Base-by-base conservation (phyloP, 1,284 basidiomycete genomes). In the Phellopilus nigrolimitatus region DNA sequence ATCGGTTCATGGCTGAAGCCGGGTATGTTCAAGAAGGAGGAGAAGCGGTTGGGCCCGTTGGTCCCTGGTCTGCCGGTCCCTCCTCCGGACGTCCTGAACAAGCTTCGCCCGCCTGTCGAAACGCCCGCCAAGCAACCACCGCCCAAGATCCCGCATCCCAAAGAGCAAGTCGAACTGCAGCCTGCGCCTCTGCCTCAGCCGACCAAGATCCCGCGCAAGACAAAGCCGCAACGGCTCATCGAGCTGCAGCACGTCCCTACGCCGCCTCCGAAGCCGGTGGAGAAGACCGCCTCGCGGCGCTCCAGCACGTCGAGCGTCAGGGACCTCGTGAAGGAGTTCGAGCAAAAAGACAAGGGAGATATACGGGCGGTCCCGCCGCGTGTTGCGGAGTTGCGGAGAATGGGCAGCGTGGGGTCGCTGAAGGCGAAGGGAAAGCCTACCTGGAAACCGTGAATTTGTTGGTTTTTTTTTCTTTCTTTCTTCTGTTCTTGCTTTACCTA, bases 281-380 rank as follows among this genome's bases (percentile, higher is more conserved):
- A 60, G 6, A 55, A 62, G 9, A 52, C 65, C 22, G 62, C 74
- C 30, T 67, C 66, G 19, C 64, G 80, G 54, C 66, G 76, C 59
- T 79, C 75, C 53, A 85, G 84, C 57, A 75, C 74, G 10, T 72
- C 73, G 48, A 86, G 83, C 59, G 85, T 88, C 47, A 84, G 74
- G 64, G 84, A 88, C 47, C 63, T 88, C 49, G 76, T 87, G 42
- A 71, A 67, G 61, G 74, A 70, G 34, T 88, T 80, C 60, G 84
- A 88, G 66, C 69, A 72, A 44, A 62, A 78, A 62, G 68, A 74
- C 33, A 58, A 63, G 56, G 55, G 49, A 33, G 58, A 62, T 28
- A 59, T 56, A 47, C 39, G 51, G 22, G 59, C 57, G 48, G 47
- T 51, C 27, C 53, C 61, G 41, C 22, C 64, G 44, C 58, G 60